A percentile compares a stretch with the other conserved stretches of the same genome.
Conservation (phyloP, 306 rosid species). For the Cucurbita ficifolia region DNA sequence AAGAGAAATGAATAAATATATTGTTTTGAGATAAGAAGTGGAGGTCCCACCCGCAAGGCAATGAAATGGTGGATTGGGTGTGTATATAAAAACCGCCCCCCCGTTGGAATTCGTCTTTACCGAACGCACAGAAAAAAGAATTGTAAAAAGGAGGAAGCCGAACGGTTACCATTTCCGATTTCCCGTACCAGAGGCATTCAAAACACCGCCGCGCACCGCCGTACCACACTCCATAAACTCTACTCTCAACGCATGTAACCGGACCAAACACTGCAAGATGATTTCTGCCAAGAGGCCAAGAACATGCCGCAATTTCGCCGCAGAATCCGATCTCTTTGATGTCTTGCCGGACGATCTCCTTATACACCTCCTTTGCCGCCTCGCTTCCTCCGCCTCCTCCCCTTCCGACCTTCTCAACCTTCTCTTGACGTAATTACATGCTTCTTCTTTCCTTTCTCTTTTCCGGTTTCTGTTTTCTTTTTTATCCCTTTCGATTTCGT, state of each 20-base stretch:
- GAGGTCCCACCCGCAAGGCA: neutral
- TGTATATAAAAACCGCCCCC: neutral
- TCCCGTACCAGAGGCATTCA: neutral
- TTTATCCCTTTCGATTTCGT: neutral
- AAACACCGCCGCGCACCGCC: neutral
- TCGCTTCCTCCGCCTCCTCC: neutral
- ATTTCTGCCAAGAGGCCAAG: neutral
- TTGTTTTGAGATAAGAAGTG: neutral
- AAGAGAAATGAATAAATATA: neutral
- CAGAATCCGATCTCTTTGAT: neutral
- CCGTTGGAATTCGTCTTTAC: constrained; percentile 4
- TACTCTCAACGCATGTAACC: neutral
- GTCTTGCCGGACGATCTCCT: constrained; percentile 5
- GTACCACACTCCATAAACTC: neutral
- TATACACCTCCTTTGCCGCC: neutral
- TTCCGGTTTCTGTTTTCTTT: neutral
- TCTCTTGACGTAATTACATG: neutral
- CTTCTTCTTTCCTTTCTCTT: neutral
- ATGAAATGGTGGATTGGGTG: neutral
- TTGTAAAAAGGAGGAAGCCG: neutral
- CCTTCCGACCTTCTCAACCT: neutral
- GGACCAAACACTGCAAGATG: neutral
- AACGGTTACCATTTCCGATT: constrained; percentile 2
- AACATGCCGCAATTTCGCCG: neutral
- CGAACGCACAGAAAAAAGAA: neutral